Evolutionary conservation across 139 green algal species (phyloP).

Genomic region (Tetraselmis striata): DNA sequence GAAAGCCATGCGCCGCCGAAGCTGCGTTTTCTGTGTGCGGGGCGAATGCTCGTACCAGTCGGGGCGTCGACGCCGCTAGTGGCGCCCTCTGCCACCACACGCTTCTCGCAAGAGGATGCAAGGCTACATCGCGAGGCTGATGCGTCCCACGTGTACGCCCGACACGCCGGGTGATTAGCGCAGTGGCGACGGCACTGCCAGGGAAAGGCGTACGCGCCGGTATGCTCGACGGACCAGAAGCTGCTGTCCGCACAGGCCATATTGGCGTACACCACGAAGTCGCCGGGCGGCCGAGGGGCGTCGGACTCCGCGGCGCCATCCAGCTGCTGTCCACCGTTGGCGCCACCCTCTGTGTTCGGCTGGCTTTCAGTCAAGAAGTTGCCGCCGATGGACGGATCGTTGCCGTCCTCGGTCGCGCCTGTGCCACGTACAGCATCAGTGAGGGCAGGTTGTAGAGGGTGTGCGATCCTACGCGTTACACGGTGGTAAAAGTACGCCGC

Average conservation of each 20-base stretch:
- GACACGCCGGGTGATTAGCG: neutral
- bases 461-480: no score
- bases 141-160: neutral
- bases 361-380: no score
- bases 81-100: neutral
- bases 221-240: neutral
- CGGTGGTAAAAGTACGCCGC: no score
- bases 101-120: neutral
- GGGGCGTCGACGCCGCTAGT: neutral
- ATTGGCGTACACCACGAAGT: neutral
- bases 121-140: neutral
- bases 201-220: neutral
- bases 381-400: no score
- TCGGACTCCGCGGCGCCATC: neutral
- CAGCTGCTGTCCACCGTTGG: neutral
- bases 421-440: neutral
- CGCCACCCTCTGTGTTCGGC: neutral
- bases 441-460: no score
- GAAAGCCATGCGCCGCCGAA: no score
- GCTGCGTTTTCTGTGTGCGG: no score
- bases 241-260: neutral
- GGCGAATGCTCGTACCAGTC: no score
- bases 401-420: neutral
- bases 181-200: neutral
- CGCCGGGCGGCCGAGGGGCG: no score